phyloP scores from a whole-genome alignment of 2,329 filamentous ascomycete genomes.

The Ascochyta clinopodiicola region DNA sequence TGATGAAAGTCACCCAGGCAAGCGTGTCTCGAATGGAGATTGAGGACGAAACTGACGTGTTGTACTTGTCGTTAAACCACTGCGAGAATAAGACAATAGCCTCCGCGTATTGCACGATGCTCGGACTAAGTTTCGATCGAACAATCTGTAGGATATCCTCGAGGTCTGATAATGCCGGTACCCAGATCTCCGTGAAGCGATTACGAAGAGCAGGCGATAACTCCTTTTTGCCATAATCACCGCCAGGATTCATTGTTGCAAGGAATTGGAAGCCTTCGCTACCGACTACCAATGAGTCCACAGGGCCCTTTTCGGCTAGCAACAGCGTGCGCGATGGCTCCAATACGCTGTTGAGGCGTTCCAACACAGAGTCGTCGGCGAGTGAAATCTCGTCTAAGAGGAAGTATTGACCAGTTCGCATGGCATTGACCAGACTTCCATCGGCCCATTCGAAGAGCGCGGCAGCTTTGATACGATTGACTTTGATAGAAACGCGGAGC shows the following conservation, averaged over 20 bases:
- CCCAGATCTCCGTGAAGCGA: conserved; percentile 98
- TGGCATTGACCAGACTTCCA: conserved; percentile 89
- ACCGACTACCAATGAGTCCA: conserved; percentile 80
- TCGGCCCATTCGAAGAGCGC: conserved; percentile 97
- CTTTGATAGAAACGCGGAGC: conserved; percentile 49
- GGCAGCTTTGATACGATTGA: conserved; percentile 69
- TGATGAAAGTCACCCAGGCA: conserved; percentile 93
- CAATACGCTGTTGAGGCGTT: conserved; percentile 94
- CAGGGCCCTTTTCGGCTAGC: conserved; percentile 89
- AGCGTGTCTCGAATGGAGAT: conserved; percentile 93
- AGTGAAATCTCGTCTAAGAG: conserved; percentile 97
- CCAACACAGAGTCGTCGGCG: conserved; percentile 95
- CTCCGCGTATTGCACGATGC: conserved; percentile 64
- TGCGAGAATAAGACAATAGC: conserved; percentile 85
- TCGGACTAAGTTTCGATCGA: conserved; percentile 70
- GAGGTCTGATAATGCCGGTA: conserved; percentile 82
- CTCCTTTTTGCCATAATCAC: conserved; percentile 98
- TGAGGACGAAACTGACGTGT: conserved; percentile 75
- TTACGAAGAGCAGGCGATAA: conserved; percentile 94
- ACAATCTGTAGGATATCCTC: conserved; percentile 91
- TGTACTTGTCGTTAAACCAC: conserved; percentile 86
- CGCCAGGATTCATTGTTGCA: conserved; percentile 98
- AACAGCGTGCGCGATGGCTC: conserved; percentile 86
- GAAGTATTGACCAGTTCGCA: conserved; percentile 90
- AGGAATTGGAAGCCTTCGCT: conserved; percentile 88